Evolutionary conservation across 176 grass and related monocot species (phyloP), one percentile per base, ranked within the genome.

Genomic region (Oryza nivara): DNA sequence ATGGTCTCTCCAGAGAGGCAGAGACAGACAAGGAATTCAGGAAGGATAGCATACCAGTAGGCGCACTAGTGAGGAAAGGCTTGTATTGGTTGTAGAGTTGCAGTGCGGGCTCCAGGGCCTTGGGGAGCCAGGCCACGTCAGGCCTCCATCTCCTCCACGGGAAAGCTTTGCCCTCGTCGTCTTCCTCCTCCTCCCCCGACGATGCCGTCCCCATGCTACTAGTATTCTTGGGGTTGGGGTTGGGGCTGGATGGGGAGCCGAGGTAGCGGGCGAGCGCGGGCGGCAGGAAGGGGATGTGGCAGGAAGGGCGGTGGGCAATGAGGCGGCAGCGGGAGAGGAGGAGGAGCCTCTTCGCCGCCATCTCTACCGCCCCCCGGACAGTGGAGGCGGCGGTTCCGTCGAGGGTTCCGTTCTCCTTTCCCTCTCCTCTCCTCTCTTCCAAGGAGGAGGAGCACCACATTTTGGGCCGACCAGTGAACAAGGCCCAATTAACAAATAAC

Each of bases 111-210:
- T 95, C 91, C 45, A 98, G 89, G 32, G 96, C 93, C 92, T 83
- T 98, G 51, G 91, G 92, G 43, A 95, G 89, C 96, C 96, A 95
- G 67, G 91, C 93, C 26, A 91, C 70, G 82, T 98, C 96, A 32
- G 92, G 82, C 84, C 94, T 93, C 96, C 89, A 93, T 41, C 83
- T 90, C 91, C 85, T 92, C 89, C 89, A 79, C 17, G 81, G 86
- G 54, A 87, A 64, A 7, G 84, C 84, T 12, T 83, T 10, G 5
- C 73, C 91, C 82, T 89, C 82, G 4, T 82, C 85, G 67, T 83
- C 77, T 0, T 51, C 52, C 5, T 56, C 88, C 41, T 80, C 88
- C 41, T 80, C 88, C 40, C 7, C 7, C 40, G 40, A 41, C 11
- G 72, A 80, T 1, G 74, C 81, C 51, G 38, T 10, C 73, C 74